These are phyloP conservation scores for Aspergillus ibericus DNA, from an alignment of 2,329 filamentous ascomycete species.

Conservation along the genomic window DNA sequence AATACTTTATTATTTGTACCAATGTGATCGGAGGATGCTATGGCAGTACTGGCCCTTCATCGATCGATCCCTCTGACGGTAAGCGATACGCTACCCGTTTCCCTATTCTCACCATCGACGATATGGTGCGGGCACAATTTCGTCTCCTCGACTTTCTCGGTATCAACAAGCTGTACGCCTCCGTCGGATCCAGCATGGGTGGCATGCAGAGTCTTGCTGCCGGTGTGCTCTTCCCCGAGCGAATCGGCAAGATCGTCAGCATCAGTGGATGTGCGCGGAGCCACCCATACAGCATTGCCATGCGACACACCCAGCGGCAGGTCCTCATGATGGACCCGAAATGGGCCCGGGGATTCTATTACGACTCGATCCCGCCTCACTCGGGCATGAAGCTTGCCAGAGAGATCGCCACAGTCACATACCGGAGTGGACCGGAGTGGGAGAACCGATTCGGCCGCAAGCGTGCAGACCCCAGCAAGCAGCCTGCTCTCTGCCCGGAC, in stretches of 20 bases:
- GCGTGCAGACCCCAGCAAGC: constrained; percentile 79
- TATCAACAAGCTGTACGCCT: constrained; percentile 79
- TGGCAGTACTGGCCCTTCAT: constrained; percentile 87
- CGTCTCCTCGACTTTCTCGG: constrained; percentile 76
- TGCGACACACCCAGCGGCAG: constrained; percentile 96
- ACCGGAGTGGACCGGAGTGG: constrained; percentile 95
- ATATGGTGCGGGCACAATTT: constrained; percentile 98
- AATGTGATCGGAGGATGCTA: constrained; percentile 97
- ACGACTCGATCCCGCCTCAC: constrained; percentile 82
- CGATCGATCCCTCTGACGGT: constrained; percentile 83
- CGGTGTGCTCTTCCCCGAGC: constrained; percentile 76
- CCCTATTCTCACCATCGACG: constrained; percentile 90
- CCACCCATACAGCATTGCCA: constrained; percentile 97
- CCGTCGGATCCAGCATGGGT: constrained; percentile 95
- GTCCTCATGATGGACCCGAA: constrained; percentile 99
- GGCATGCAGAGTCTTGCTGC: constrained; percentile 95
- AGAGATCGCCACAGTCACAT: constrained; percentile 96
- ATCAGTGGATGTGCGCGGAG: constrained; percentile 92
- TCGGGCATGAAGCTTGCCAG: constrained; percentile 96
- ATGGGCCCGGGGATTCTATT: constrained; percentile 95
- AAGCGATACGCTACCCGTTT: constrained; percentile 91
- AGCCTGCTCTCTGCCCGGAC: constrained; percentile 91
- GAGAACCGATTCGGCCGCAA: constrained; percentile 88
- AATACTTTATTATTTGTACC: constrained; percentile 92
- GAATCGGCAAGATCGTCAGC: constrained; percentile 78